phyloP scores from a whole-genome alignment of 2,329 filamentous ascomycete genomes.

The Meredithiella fracta region DNA sequence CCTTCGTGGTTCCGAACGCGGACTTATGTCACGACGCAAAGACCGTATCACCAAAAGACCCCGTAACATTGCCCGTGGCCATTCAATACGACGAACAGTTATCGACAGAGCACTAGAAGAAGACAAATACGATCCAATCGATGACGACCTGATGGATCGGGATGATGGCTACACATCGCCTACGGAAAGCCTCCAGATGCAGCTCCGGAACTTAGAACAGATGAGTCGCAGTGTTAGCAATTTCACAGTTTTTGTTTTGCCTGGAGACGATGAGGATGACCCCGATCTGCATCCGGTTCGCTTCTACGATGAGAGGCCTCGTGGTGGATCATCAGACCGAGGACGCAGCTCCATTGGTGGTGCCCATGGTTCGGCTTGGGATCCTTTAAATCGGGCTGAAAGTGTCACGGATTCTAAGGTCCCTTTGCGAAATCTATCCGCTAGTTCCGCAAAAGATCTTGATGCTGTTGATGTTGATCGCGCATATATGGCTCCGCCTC shows the following conservation, averaged over 20 bases:
- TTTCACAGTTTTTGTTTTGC: slow-evolving; percentile 60
- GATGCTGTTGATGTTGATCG: slow-evolving; percentile 83
- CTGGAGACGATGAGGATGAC: slow-evolving; percentile 62
- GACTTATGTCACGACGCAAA: slow-evolving; percentile 7
- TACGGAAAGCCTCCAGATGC: slow-evolving; percentile 36
- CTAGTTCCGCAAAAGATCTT: slow-evolving; percentile 37
- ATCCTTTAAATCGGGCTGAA: slow-evolving; percentile 38
- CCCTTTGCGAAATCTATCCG: slow-evolving; percentile 21
- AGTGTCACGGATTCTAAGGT: slow-evolving; percentile 2
- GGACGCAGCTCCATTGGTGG: not conserved
- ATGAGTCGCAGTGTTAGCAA: slow-evolving; percentile 78
- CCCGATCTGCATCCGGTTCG: slow-evolving; percentile 63
- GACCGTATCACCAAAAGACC: slow-evolving; percentile 11
- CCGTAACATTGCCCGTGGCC: slow-evolving; percentile 1
- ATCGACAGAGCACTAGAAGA: slow-evolving; percentile 7
- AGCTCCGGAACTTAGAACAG: slow-evolving; percentile 62
- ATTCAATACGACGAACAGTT: not conserved
- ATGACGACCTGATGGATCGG: slow-evolving; percentile 10
- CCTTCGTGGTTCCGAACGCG: slow-evolving; percentile 9
- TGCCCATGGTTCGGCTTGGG: slow-evolving; percentile 24
- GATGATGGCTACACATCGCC: slow-evolving; percentile 9
- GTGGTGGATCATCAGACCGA: not conserved
- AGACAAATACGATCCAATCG: not conserved
- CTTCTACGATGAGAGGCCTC: not conserved
- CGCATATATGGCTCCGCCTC: slow-evolving; percentile 67